Conservation (phyloP, 139 green algal genomes). For the Penium margaritaceum region DNA sequence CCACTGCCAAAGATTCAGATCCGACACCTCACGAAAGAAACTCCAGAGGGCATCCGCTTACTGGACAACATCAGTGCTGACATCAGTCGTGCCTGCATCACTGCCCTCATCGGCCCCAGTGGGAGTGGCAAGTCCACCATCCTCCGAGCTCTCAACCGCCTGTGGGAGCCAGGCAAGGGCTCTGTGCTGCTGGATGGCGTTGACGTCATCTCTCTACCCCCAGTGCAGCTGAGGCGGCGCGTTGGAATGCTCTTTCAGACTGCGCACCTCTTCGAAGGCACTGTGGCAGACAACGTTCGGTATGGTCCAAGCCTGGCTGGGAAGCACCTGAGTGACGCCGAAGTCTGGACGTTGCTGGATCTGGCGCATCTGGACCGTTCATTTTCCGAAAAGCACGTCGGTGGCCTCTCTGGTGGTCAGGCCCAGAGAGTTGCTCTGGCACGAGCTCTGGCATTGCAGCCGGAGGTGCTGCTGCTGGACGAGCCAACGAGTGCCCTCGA, state of each 20-base stretch:
- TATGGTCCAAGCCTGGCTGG: slow-evolving; percentile 22
- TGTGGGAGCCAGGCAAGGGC: slow-evolving; percentile 33
- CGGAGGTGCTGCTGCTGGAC: slow-evolving; percentile 37
- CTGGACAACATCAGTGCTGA: no score
- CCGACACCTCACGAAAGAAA: no score
- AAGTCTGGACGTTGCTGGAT: slow-evolving; percentile 15
- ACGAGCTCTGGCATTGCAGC: slow-evolving; percentile 25
- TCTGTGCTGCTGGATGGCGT: slow-evolving; percentile 25
- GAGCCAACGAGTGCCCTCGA: slow-evolving; percentile 30
- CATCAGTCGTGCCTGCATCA: no score
- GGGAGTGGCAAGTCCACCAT: slow-evolving; percentile 42
- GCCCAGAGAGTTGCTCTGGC: slow-evolving; percentile 32
- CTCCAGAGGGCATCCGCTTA: no score
- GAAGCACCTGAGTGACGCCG: slow-evolving; percentile 22
- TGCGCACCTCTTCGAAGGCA: slow-evolving; percentile 33
- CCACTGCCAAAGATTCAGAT: no score
- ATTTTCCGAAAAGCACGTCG: background rate
- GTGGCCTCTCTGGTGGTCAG: slow-evolving; percentile 38
- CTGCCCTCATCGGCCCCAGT: slow-evolving; percentile 14
- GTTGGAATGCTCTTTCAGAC: slow-evolving; percentile 42
- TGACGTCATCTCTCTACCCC: slow-evolving; percentile 23
- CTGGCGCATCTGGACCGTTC: background rate
- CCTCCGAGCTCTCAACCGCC: slow-evolving; percentile 35
- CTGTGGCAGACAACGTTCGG: slow-evolving; percentile 37
- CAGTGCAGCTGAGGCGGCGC: slow-evolving; percentile 15